These are phyloP conservation scores for Pholiota molesta DNA, from an alignment of 768 basidiomycete genomes.

Conservation along the genomic window DNA sequence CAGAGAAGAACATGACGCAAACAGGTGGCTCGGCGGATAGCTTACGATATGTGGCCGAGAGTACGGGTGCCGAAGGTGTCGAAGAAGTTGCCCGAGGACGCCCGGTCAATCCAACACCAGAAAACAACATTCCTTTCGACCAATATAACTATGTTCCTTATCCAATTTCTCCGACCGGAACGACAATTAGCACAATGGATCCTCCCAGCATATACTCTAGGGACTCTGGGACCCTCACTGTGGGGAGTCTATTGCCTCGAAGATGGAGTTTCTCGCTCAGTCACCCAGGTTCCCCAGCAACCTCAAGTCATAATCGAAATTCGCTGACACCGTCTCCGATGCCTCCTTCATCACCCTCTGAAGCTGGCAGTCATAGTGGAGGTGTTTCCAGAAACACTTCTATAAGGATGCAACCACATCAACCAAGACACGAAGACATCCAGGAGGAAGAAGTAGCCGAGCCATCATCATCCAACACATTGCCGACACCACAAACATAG, in stretches of 20 bases:
- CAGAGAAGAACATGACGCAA: constrained; percentile 3
- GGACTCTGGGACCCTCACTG: constrained; percentile 40
- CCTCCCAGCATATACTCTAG: constrained; percentile 34
- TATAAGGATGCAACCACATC: constrained; percentile 19
- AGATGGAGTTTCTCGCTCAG: constrained; percentile 40
- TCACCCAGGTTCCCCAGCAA: constrained; percentile 29
- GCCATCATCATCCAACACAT: constrained; percentile 3
- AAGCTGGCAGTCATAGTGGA: constrained; percentile 2
- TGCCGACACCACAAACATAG: constrained; percentile 2
- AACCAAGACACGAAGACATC: constrained; percentile 23
- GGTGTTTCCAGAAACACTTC: constrained; percentile 24
- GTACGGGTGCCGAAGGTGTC: background rate
- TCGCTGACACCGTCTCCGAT: constrained; percentile 19
- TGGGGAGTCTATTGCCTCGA: constrained; percentile 40
- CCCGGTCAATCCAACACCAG: constrained; percentile 57
- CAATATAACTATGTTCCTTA: constrained; percentile 45
- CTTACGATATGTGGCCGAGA: constrained; percentile 8
- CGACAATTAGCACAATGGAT: constrained; percentile 31
- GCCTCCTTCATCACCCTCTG: constrained; percentile 6
- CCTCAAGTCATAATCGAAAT: constrained; percentile 22
- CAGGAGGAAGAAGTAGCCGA: constrained; percentile 23
- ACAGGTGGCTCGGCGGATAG: constrained; percentile 13
- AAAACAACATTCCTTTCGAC: constrained; percentile 43
- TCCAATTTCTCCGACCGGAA: constrained; percentile 45
- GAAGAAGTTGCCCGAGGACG: constrained; percentile 31